Base-by-base conservation (phyloP, 192 early-diverging fungal genomes). In the Geranomyces michiganensis region DNA sequence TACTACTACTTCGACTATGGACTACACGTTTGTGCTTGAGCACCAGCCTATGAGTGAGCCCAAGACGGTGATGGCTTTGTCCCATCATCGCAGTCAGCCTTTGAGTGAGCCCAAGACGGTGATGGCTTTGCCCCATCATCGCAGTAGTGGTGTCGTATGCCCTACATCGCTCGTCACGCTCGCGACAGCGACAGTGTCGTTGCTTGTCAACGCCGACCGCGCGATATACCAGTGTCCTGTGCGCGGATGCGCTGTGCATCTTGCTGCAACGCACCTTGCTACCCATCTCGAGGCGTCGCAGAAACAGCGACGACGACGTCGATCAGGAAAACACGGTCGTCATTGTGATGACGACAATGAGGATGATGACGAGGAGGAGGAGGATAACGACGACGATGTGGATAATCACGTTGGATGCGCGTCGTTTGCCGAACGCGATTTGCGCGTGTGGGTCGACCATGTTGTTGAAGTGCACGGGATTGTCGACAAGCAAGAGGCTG, bases 141-240 rank as follows among this genome's bases (percentile, higher is more conserved):
- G 19, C 21, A 30, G 29, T 29, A n/a, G n/a, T n/a, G 1, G 27
- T 27, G 33, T 14, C 5, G 29, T 72, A 3, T 72, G 70, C 31
- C 70, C 70, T 19, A 22, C 62, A n/a, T 24, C 32, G 21, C 70
- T 72, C 9, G 61, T 31, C 29, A 24, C 64, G 1, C 61, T 72
- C 30, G 59, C 70, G 0, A 47, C 61, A 14, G 10, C 46, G 12
- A 22, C 62, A 5, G 70, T 72, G 13, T 15, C 36, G n/a, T 24
- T 72, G 1, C 44, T 72, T 15, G 22, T 22, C 24, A 72, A 72
- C 36, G 70, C 44, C 46, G 70, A 72, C 26, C 60, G 70, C 27
- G 62, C 62, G 0, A 44, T 72, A 2, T 72, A 72, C 62, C 70
- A 72, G 14, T 72, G 70, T 30, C 70, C 70, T 7, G 48, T 72